Evolutionary conservation across 1,284 basidiomycete species (phyloP).

Genomic region (Ceratobasidium sp.): DNA sequence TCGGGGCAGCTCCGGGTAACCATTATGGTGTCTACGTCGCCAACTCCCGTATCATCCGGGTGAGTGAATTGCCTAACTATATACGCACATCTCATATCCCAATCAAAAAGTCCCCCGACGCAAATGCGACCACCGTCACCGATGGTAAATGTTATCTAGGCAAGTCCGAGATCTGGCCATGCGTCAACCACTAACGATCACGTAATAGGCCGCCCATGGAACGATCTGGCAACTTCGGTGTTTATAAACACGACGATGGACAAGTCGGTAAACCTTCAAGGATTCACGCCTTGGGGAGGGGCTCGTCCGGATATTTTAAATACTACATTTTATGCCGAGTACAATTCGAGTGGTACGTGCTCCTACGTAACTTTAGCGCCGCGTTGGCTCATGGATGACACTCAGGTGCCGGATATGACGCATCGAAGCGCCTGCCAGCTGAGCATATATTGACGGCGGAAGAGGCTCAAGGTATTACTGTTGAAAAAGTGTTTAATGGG

Average conservation of each 20-base stretch:
- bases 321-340: constrained; percentile 68
- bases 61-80: constrained; percentile 9
- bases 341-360: constrained; percentile 57
- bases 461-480: constrained; percentile 47
- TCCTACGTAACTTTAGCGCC: background rate
- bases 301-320: constrained; percentile 58
- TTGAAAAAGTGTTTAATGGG: constrained; percentile 24
- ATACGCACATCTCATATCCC: background rate
- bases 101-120: constrained; percentile 62
- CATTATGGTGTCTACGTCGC: constrained; percentile 67
- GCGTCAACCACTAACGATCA: background rate
- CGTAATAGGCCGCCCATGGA: constrained; percentile 67
- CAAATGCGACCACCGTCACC: constrained; percentile 58
- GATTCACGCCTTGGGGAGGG: constrained; percentile 60
- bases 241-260: constrained; percentile 66
- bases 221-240: constrained; percentile 62
- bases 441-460: constrained; percentile 57
- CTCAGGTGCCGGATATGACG: constrained; percentile 62
- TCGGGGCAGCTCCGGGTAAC: constrained; percentile 54
- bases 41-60: constrained; percentile 60
- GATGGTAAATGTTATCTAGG: constrained; percentile 57
- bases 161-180: background rate
- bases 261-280: constrained; percentile 57
- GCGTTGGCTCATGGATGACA: background rate
- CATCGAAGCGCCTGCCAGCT: constrained; percentile 53